Conservation (phyloP, 257 asterid genomes). For the Echites panduratus region DNA sequence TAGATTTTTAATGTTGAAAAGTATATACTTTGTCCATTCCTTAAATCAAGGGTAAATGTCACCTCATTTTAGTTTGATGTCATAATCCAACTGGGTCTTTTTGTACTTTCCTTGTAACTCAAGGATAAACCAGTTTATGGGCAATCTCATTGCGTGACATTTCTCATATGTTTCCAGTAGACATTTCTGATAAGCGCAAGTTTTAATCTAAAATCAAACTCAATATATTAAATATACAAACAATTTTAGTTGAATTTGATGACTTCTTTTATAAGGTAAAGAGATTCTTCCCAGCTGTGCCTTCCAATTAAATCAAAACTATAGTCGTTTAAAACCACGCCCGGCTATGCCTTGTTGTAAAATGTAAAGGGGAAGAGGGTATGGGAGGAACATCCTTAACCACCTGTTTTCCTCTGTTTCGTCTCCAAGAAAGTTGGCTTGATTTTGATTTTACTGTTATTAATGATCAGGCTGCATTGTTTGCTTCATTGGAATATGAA, state of each 20-base stretch:
- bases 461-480: conserved; percentile 4
- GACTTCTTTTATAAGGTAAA: background rate
- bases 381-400: conserved; percentile 7
- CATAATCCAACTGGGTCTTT: background rate
- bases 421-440: background rate
- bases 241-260: too few species aligned
- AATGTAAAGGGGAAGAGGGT: background rate
- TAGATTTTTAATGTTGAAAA: too few species aligned
- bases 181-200: background rate
- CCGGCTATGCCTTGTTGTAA: too few species aligned
- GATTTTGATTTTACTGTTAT: background rate
- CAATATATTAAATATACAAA: too few species aligned
- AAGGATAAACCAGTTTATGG: background rate
- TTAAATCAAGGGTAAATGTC: background rate
- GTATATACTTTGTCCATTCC: too few species aligned
- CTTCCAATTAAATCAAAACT: background rate
- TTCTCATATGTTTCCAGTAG: background rate
- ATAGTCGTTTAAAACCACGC: background rate
- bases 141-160: conserved; percentile 6
- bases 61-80: background rate
- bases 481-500: conserved; percentile 11
- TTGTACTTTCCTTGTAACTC: background rate
- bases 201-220: too few species aligned
- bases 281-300: too few species aligned
- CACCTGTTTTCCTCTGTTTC: conserved; percentile 19